Percentiles rank a stretch among this genome's conserved stretches.
These are phyloP conservation scores for Gonapodya prolifera DNA, from an alignment of 192 early-diverging fungal species.

Conservation along the genomic window DNA sequence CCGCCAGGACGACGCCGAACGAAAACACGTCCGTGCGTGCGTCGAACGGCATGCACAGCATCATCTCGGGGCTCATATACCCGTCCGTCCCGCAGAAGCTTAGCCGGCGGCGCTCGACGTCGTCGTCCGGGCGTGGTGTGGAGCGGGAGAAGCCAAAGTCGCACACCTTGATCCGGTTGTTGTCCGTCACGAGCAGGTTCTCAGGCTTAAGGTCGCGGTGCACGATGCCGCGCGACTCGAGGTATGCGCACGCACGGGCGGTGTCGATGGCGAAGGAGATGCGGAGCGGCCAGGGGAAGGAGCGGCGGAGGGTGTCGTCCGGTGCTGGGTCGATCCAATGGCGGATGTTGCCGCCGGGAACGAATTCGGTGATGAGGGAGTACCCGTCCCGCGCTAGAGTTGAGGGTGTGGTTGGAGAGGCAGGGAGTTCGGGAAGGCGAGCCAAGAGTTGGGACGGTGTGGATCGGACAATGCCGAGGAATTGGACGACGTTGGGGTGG, in stretches of 20 bases:
- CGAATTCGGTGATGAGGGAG: not conserved
- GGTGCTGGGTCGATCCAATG: not conserved
- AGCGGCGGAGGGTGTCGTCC: not conserved
- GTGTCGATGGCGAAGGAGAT: not conserved
- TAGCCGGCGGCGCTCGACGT: not conserved
- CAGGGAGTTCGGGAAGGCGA: not conserved
- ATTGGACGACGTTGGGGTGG: conserved; percentile 3
- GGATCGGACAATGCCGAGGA: not conserved
- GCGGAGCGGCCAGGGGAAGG: not conserved
- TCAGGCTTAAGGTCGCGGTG: conserved; percentile 4
- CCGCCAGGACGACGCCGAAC: not conserved
- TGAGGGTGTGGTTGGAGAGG: not conserved
- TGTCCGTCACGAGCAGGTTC: not conserved
- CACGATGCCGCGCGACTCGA: not conserved
- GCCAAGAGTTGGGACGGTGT: not conserved
- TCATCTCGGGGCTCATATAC: not conserved
- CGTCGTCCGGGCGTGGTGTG: not conserved
- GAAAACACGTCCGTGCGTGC: not conserved
- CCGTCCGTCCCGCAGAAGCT: not conserved
- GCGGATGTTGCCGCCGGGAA: not conserved
- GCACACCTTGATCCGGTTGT: not conserved
- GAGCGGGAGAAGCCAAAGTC: not conserved
- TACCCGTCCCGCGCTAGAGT: not conserved
- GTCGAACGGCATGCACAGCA: conserved; percentile 1
- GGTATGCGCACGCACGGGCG: not conserved